phyloP scores from a whole-genome alignment of 306 rosid species.

The Oxytropis ochrocephala region DNA sequence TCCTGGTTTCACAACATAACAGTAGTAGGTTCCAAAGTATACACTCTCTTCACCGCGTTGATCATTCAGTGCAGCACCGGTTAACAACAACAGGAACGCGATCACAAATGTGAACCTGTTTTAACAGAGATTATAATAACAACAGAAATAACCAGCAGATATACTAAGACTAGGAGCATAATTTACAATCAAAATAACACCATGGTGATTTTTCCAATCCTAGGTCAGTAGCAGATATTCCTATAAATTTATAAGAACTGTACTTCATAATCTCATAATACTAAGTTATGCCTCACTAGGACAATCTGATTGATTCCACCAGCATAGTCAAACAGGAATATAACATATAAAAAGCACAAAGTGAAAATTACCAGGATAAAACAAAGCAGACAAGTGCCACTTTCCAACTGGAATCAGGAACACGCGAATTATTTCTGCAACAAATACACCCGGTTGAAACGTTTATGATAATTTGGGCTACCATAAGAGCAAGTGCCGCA shows the following conservation, averaged over 20 bases:
- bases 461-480: constrained; percentile 56
- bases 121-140: constrained; percentile 20
- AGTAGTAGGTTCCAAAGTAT: constrained; percentile 56
- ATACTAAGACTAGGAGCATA: too few relatives aligned
- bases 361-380: constrained; percentile 64
- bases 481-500: constrained; percentile 67
- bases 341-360: background rate
- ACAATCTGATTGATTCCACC: background rate
- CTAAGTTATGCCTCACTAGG: background rate
- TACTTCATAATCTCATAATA: too few relatives aligned
- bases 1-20: constrained; percentile 78
- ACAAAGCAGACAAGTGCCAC: constrained; percentile 61
- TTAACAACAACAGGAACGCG: constrained; percentile 60
- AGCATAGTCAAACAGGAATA: background rate
- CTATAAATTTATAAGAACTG: too few relatives aligned
- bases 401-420: constrained; percentile 53
- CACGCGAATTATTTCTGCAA: constrained; percentile 46
- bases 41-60: constrained; percentile 37
- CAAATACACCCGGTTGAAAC: constrained; percentile 76
- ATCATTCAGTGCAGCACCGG: constrained; percentile 65
- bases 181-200: too few relatives aligned
- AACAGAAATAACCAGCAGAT: too few relatives aligned
- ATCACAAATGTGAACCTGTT: constrained; percentile 70
- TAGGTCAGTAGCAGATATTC: too few relatives aligned
- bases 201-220: too few relatives aligned